phyloP scores from a whole-genome alignment of 345 rosid species.

The Eucalyptus sideroxylon region DNA sequence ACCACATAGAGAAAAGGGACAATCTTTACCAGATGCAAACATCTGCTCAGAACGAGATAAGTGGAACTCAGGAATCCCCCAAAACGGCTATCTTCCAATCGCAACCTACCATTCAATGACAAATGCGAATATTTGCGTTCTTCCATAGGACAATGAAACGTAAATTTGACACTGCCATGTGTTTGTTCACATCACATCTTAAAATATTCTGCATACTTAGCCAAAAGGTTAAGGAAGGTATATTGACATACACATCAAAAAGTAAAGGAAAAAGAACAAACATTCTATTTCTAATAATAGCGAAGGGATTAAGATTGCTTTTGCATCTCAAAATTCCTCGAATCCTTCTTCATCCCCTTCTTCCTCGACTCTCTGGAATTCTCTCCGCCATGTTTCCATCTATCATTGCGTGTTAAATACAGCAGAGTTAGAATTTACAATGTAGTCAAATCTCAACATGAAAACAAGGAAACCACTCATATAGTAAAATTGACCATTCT shows the following conservation, averaged over 20 bases:
- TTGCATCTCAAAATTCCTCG: slow-evolving; percentile 38
- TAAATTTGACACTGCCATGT: neutral
- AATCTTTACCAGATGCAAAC: neutral
- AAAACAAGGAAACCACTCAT: neutral
- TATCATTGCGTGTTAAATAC: neutral
- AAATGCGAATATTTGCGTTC: neutral
- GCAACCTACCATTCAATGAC: neutral
- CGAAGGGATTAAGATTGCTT: neutral
- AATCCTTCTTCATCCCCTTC: slow-evolving; percentile 94
- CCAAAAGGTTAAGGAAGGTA: neutral
- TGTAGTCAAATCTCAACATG: neutral
- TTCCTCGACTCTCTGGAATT: slow-evolving; percentile 62
- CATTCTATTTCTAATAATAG: neutral
- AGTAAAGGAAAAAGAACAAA: neutral
- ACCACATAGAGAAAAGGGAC: neutral
- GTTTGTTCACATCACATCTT: neutral
- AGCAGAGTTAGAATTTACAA: neutral
- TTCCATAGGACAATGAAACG: neutral
- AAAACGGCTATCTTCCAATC: neutral
- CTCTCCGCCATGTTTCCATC: slow-evolving; percentile 85
- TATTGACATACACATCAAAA: neutral
- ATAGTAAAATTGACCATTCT: neutral
- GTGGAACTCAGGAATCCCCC: neutral
- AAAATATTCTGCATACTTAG: neutral
- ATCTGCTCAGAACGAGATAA: neutral